phyloP scores from a whole-genome alignment of 176 grass and related monocot genomes.

The Areca catechu region DNA sequence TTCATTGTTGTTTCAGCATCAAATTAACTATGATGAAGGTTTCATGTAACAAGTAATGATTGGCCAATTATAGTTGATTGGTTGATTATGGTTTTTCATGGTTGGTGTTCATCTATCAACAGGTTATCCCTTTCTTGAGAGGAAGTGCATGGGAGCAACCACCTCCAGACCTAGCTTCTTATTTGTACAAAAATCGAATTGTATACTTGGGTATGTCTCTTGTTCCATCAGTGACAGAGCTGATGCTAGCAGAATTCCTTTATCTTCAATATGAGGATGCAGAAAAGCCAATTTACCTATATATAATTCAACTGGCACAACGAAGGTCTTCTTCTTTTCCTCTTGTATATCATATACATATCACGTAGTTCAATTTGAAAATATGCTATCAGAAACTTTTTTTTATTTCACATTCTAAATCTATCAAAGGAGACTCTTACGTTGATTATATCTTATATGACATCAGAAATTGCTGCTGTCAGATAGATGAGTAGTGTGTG shows the following conservation, averaged over 20 bases:
- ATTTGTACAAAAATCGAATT: slow-evolving; percentile 77
- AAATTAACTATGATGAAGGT: too few relatives aligned
- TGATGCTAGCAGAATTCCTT: slow-evolving; percentile 75
- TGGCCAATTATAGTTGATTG: too few relatives aligned
- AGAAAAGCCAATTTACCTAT: slow-evolving; percentile 81
- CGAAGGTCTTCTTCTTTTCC: slow-evolving; percentile 34
- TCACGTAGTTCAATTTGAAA: neutral
- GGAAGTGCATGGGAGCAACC: slow-evolving; percentile 46
- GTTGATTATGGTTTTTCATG: neutral
- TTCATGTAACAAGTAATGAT: too few relatives aligned
- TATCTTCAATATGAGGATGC: slow-evolving; percentile 73
- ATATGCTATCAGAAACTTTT: too few relatives aligned
- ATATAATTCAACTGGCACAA: slow-evolving; percentile 90
- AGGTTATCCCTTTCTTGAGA: slow-evolving; percentile 76
- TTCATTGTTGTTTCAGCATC: too few relatives aligned
- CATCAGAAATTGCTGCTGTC: too few relatives aligned
- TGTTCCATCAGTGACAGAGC: slow-evolving; percentile 57
- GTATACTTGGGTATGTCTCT: slow-evolving; percentile 89
- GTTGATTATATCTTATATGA: too few relatives aligned
- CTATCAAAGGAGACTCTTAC: too few relatives aligned
- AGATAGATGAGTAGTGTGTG: too few relatives aligned
- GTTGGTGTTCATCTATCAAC: slow-evolving; percentile 1
- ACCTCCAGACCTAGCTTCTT: slow-evolving; percentile 68
- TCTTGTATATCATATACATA: slow-evolving; percentile 3
- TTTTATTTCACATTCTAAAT: too few relatives aligned